Evolutionary conservation across 352 stramenopile genomes (phyloP).

Genomic region (Pythium insidiosum): DNA sequence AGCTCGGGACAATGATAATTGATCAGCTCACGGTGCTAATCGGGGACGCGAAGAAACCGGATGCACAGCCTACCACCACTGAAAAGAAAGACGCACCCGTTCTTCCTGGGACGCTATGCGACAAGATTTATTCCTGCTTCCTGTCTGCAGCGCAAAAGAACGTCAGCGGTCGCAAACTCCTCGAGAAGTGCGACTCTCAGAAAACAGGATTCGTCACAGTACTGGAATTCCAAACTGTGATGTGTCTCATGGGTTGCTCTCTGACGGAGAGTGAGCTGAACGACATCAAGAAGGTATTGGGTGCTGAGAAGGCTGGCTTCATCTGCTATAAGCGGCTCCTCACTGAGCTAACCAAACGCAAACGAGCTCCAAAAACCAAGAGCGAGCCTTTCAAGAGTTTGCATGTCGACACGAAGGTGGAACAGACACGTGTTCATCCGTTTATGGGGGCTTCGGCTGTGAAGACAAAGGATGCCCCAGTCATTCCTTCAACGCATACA

Average conservation of each 20-base stretch:
- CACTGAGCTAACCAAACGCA: slow-evolving; percentile 31
- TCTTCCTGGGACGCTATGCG: slow-evolving; percentile 22
- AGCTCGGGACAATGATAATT: slow-evolving; percentile 2
- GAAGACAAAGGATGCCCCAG: too few species aligned
- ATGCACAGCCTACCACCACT: background rate
- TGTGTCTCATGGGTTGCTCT: slow-evolving; percentile 68
- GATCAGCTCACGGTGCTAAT: slow-evolving; percentile 9
- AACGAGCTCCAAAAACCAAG: slow-evolving; percentile 18
- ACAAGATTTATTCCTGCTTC: slow-evolving; percentile 67
- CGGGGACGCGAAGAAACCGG: slow-evolving; percentile 7
- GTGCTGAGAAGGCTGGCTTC: slow-evolving; percentile 25
- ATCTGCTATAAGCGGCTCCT: slow-evolving; percentile 46
- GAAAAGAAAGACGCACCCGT: background rate
- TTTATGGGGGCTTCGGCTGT: too few species aligned
- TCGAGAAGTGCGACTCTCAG: slow-evolving; percentile 62
- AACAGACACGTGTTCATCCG: too few species aligned
- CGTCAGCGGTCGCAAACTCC: slow-evolving; percentile 57
- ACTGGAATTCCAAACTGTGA: slow-evolving; percentile 65
- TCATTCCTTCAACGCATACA: too few species aligned
- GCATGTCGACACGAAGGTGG: too few species aligned
- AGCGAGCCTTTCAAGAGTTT: too few species aligned
- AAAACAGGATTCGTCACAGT: slow-evolving; percentile 45
- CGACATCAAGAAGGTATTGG: slow-evolving; percentile 40
- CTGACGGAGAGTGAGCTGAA: slow-evolving; percentile 39
- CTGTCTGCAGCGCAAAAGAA: slow-evolving; percentile 59